Base-by-base conservation (phyloP, 2,329 filamentous ascomycete genomes). In the Fusarium papillatum region DNA sequence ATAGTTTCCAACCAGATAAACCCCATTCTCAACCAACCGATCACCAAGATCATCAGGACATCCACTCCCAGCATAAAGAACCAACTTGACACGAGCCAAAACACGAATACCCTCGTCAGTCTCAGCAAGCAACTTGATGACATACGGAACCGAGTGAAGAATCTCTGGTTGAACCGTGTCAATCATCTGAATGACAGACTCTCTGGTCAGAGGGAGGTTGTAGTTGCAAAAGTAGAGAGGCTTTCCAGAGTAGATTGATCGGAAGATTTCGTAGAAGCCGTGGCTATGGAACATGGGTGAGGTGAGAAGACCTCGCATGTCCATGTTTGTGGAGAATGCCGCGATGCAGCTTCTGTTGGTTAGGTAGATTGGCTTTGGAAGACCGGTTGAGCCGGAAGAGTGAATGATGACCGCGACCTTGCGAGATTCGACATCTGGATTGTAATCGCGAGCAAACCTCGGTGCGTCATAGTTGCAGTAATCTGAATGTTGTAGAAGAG, bases 61-160 rank as follows among this genome's bases (percentile, higher is more conserved):
- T 6, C 87, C 85, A 19, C 88, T 90, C 0, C 91, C 91, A 3
- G 88, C 90, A 71, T 88, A 92, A 75, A 90, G 84, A 22, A 92
- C 90, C 2, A 90, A 76, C 75, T 90, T 88, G 14, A 88, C 83
- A 29, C 82, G 81, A 1, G 81, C 80, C 19, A 93, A 81, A 3
- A 83, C 82, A 1, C 82, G 77, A 17, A 92, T 85, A 0, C 92
- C 92, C 22, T 88, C 86, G 1, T 88, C 83, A 0, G 87, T 87
- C 78, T 94, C 92, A 0, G 88, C 88, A 1, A 94, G 84, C 0
- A 94, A 82, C 77, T 93, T 93, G 22, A 94, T 80, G 0, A 90
- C 88, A 74, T 93, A 94, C 0, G 92, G 92, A 0, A 94, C 92
- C 4, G 86, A 88, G 68, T 92, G 88, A 38, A 93, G 88, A 24